A percentile compares a stretch with the other conserved stretches of the same genome.
Evolutionary conservation across 495 filamentous ascomycete genomes (phyloP).

Genomic region (Trypethelium eluteriae): DNA sequence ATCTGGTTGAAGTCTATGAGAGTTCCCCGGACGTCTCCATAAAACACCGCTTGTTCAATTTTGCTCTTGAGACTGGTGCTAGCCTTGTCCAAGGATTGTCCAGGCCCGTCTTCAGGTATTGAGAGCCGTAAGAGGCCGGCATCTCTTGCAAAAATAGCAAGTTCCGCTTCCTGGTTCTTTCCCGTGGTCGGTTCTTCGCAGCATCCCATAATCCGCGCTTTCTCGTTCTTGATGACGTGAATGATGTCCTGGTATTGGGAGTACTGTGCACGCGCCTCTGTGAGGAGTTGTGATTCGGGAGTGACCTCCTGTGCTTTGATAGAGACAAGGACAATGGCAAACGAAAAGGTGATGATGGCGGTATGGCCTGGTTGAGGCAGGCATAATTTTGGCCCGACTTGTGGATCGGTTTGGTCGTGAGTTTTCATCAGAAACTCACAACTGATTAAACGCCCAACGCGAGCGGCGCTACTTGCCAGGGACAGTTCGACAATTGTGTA

Average conservation of each 20-base stretch:
- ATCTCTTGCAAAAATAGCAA: conserved; percentile 65
- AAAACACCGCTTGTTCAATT: conserved; percentile 91
- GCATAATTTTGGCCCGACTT: conserved; percentile 54
- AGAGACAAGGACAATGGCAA: conserved; percentile 68
- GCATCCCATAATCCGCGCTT: conserved; percentile 50
- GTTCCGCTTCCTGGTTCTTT: conserved; percentile 50
- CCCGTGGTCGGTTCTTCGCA: conserved; percentile 37
- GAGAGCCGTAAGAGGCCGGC: conserved; percentile 73
- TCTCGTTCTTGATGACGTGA: conserved; percentile 62
- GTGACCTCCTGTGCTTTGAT: conserved; percentile 51
- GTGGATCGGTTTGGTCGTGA: not conserved
- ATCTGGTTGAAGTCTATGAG: conserved; percentile 67
- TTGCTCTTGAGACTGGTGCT: conserved; percentile 72
- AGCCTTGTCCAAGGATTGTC: conserved; percentile 29
- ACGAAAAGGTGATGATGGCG: conserved; percentile 73
- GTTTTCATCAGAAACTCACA: not conserved
- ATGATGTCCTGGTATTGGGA: conserved; percentile 75
- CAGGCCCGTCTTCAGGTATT: not conserved
- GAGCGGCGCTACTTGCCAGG: conserved; percentile 24
- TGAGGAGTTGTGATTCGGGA: conserved; percentile 61
- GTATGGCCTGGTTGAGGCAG: conserved; percentile 67
- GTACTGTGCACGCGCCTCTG: conserved; percentile 51
- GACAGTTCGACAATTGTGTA: conserved; percentile 40
- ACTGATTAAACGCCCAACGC: conserved; percentile 28
- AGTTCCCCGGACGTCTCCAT: conserved; percentile 68